Evolutionary conservation across 169 alveolate species (phyloP).

Genomic region (Blepharisma undulans): DNA sequence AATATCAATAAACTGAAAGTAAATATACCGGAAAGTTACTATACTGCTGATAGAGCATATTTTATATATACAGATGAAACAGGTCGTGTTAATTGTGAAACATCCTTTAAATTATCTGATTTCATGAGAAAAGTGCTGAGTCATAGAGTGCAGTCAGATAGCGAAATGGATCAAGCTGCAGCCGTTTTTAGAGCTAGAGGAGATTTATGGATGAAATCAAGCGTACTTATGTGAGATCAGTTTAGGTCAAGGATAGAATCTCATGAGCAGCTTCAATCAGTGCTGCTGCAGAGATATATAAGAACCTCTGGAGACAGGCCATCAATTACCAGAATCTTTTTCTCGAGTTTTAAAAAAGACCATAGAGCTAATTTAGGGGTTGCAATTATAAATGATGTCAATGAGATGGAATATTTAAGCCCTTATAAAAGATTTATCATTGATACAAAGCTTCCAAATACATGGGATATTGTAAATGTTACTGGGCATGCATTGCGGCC

Average conservation of each 20-base stretch:
- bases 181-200: background rate
- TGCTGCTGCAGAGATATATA: background rate
- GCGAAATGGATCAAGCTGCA: background rate
- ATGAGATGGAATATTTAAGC: background rate
- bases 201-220: background rate
- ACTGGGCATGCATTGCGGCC: background rate
- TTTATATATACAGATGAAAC: background rate
- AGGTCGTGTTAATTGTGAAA: background rate
- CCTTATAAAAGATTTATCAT: background rate
- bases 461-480: background rate
- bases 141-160: background rate
- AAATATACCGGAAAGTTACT: slow-evolving; percentile 27
- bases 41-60: background rate
- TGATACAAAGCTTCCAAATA: background rate
- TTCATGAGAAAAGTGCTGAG: background rate
- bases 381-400: background rate
- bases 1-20: background rate
- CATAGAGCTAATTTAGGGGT: background rate
- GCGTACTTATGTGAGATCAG: background rate
- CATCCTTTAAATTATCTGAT: background rate
- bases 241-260: background rate
- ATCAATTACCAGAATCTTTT: slow-evolving; percentile 2
- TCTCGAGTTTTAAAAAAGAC: background rate
- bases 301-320: background rate
- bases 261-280: background rate